Conservation (phyloP, 441 rosid genomes). For the Corymbia calophylla region DNA sequence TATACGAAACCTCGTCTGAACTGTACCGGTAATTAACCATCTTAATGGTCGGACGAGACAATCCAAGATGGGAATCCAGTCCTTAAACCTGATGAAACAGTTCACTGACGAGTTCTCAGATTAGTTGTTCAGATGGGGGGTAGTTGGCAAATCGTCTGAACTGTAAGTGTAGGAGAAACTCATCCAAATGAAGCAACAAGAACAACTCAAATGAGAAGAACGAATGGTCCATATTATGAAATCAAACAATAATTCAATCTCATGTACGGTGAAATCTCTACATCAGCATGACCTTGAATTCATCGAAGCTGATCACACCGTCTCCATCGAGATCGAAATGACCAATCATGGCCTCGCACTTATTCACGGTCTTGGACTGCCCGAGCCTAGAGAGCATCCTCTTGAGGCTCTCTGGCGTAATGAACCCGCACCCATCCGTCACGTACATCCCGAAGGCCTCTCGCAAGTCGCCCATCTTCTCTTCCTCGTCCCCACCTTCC, state of each 20-base stretch:
- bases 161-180: neutral
- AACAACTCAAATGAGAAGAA: neutral
- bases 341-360: constrained; percentile 51
- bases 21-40: neutral
- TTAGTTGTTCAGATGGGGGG: neutral
- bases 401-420: constrained; percentile 57
- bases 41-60: neutral
- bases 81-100: neutral
- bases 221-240: neutral
- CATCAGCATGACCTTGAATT: constrained; percentile 59
- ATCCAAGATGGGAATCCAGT: neutral
- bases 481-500: constrained; percentile 53
- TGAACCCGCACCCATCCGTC: constrained; percentile 40
- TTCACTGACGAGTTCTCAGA: neutral
- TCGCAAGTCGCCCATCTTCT: constrained; percentile 44
- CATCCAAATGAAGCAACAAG: neutral
- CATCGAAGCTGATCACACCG: constrained; percentile 71
- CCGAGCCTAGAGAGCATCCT: constrained; percentile 56
- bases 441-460: constrained; percentile 62
- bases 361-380: constrained; percentile 33
- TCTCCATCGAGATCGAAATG: constrained; percentile 66
- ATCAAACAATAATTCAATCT: neutral
- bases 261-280: neutral
- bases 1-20: neutral
- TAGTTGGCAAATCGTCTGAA: neutral